Percentiles rank a stretch among this genome's conserved stretches.
phyloP scores from a whole-genome alignment of 2,329 filamentous ascomycete species.

The Colletotrichum limetticola region DNA sequence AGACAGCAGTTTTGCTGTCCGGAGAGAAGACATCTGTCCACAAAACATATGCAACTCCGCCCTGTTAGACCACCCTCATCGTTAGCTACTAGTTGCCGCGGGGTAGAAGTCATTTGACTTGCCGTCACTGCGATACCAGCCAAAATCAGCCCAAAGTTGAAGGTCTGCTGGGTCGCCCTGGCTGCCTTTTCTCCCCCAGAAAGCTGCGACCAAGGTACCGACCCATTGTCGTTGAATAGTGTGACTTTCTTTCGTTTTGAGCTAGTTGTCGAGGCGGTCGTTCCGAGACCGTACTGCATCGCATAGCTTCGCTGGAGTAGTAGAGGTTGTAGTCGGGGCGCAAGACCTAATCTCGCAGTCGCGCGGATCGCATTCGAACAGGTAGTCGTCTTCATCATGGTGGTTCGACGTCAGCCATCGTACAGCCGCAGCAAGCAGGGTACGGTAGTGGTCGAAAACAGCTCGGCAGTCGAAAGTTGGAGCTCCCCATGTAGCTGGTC shows the following conservation, averaged over 20 bases:
- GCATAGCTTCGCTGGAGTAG: conserved; percentile 63
- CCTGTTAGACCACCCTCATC: conserved; percentile 54
- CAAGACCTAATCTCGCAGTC: conserved; percentile 38
- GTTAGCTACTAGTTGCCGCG: conserved; percentile 16
- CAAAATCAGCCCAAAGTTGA: conserved; percentile 85
- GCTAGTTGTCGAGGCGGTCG: conserved; percentile 45
- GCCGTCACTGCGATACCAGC: conserved; percentile 82
- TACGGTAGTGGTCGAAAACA: conserved; percentile 4
- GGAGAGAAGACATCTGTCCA: conserved; percentile 86
- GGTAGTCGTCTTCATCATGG: conserved; percentile 59
- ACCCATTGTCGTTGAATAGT: conserved; percentile 86
- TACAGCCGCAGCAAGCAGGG: conserved; percentile 35
- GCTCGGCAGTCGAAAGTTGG: conserved; percentile 19
- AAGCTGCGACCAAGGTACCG: conserved; percentile 82
- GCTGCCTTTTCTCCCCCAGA: conserved; percentile 82
- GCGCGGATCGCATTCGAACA: conserved; percentile 49
- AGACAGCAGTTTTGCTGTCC: conserved; percentile 86
- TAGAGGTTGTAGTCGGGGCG: conserved; percentile 48
- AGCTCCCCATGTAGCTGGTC: conserved; percentile 16
- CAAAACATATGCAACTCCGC: conserved; percentile 80
- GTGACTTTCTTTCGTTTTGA: conserved; percentile 78
- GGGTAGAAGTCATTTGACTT: conserved; percentile 42
- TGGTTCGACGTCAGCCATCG: conserved; percentile 52
- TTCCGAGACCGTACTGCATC: conserved; percentile 61
- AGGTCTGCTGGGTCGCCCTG: conserved; percentile 87